A percentile compares a stretch with the other conserved stretches of the same genome.
Conservation (phyloP, 306 rosid genomes). For the Sicyos edulis region DNA sequence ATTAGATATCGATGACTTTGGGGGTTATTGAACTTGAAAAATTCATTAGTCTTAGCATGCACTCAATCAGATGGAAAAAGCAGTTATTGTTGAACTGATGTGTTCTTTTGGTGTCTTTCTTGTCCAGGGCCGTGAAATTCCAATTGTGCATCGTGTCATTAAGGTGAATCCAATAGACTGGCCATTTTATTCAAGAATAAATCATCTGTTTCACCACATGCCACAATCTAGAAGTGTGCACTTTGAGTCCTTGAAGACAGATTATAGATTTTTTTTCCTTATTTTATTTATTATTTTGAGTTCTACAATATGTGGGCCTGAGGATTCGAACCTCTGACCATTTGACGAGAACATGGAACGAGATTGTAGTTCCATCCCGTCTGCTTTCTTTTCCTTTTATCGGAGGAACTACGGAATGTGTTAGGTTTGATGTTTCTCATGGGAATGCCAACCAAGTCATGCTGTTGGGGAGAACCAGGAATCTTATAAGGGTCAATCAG, state of each 20-base stretch:
- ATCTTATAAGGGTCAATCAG: background rate
- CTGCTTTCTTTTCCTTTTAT: background rate
- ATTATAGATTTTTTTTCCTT: no score
- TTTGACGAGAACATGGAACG: no score
- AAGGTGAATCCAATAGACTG: conserved; percentile 41
- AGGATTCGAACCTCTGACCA: no score
- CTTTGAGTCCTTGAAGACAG: background rate
- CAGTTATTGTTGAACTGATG: background rate
- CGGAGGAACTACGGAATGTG: background rate
- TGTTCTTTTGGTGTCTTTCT: conserved; percentile 15
- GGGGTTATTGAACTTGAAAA: background rate
- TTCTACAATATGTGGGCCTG: no score
- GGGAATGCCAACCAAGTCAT: background rate
- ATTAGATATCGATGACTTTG: background rate
- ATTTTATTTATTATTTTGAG: no score
- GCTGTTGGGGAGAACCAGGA: background rate
- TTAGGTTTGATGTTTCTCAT: conserved; percentile 5
- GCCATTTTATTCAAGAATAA: background rate
- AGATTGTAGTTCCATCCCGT: background rate
- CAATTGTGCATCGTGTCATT: conserved; percentile 89
- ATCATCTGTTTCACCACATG: background rate
- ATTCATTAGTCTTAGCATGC: background rate
- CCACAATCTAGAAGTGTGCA: background rate
- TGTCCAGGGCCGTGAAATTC: conserved; percentile 86
- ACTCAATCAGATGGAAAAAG: background rate